Conservation (phyloP, 2,329 filamentous ascomycete genomes). For the Beauveria pseudobassiana region DNA sequence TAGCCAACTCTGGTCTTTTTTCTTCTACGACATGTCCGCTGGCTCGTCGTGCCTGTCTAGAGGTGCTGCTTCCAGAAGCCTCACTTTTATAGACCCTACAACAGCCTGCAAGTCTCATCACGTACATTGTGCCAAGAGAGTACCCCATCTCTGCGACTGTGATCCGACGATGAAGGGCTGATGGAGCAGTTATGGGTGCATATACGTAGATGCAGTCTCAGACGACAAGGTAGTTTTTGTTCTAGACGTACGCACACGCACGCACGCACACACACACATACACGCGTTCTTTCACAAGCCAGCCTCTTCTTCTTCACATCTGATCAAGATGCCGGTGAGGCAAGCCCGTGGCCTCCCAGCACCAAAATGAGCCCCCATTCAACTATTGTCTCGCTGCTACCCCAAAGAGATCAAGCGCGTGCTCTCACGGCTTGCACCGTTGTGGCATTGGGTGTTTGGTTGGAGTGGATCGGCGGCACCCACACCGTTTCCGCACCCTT, state of each 20-base stretch:
- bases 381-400: not conserved
- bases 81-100: not conserved
- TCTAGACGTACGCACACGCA: not conserved
- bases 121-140: not conserved
- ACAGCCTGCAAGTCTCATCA: not conserved
- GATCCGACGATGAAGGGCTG: not conserved
- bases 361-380: not conserved
- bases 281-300: not conserved
- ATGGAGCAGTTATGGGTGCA: not conserved
- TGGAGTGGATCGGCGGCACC: constrained; percentile 6
- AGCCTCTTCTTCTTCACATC: not conserved
- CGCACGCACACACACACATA: not conserved
- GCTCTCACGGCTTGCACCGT: not conserved
- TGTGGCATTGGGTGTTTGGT: not conserved
- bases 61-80: not conserved
- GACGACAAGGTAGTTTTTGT: not conserved
- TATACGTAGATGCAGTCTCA: not conserved
- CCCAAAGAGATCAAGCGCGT: constrained; percentile 2
- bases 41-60: not conserved
- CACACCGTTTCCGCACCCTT: not conserved
- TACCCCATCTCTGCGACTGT: not conserved
- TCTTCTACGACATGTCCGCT: not conserved
- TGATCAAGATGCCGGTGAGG: not conserved
- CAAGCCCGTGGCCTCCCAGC: not conserved
- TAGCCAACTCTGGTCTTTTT: too few relatives aligned